Conservation (phyloP, 2,329 filamentous ascomycete species). For the Trichoderma cornu-damae region DNA sequence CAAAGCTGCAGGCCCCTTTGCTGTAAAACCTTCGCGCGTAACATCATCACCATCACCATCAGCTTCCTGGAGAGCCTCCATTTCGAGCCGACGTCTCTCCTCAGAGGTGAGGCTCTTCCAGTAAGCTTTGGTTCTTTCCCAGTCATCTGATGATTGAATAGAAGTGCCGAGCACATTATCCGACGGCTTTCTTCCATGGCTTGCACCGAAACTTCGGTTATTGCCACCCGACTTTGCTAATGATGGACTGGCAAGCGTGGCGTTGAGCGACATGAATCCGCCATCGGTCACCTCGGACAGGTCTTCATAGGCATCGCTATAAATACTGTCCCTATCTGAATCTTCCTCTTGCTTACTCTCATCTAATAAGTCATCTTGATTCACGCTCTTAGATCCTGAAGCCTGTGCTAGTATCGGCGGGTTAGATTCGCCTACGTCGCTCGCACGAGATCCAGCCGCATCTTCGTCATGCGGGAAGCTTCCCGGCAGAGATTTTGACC, state of each 20-base stretch:
- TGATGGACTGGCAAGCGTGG: constrained; percentile 58
- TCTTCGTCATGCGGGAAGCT: constrained; percentile 14
- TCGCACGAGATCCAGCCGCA: background rate
- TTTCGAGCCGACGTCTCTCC: constrained; percentile 57
- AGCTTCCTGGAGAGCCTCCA: constrained; percentile 51
- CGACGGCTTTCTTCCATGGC: background rate
- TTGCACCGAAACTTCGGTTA: background rate
- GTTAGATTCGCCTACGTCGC: background rate
- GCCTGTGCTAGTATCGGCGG: constrained; percentile 19
- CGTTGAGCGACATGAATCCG: constrained; percentile 68
- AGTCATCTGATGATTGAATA: constrained; percentile 42
- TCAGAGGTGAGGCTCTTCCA: constrained; percentile 63
- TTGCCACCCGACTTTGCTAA: background rate
- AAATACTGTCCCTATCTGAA: constrained; percentile 53
- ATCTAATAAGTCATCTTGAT: constrained; percentile 28
- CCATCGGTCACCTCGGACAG: constrained; percentile 58
- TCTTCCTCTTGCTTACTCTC: constrained; percentile 39
- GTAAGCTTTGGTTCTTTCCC: constrained; percentile 64
- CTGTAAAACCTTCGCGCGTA: background rate
- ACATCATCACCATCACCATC: constrained; percentile 43
- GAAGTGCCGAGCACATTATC: background rate
- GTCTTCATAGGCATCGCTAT: constrained; percentile 74
- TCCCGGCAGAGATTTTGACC: constrained; percentile 1
- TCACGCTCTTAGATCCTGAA: constrained; percentile 21
- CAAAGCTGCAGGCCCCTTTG: background rate